These are phyloP conservation scores for Globisporangium abappressorium DNA, from an alignment of 352 stramenopile species.

Conservation along the genomic window DNA sequence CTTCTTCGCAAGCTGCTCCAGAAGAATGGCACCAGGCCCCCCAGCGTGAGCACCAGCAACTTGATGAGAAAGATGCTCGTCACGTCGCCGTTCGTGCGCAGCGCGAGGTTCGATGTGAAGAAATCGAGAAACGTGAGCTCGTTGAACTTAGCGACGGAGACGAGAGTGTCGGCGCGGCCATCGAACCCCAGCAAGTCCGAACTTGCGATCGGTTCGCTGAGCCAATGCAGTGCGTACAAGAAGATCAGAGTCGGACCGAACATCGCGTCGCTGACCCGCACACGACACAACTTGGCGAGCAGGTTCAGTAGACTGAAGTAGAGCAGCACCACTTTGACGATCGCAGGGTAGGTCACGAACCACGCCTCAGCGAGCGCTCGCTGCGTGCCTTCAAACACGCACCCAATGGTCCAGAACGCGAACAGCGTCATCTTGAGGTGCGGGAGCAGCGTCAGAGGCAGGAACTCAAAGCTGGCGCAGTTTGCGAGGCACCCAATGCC, in stretches of 20 bases:
- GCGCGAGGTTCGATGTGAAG: conserved; percentile 12
- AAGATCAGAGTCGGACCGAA: conserved; percentile 25
- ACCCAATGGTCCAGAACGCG: conserved; percentile 25
- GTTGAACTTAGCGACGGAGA: conserved; percentile 12
- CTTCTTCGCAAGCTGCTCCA: background rate
- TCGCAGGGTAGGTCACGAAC: conserved; percentile 32
- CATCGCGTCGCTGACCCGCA: conserved; percentile 24
- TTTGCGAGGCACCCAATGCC: conserved; percentile 11
- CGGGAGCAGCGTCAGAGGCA: conserved; percentile 22
- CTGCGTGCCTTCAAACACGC: conserved; percentile 25
- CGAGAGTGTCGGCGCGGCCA: background rate
- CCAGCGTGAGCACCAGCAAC: conserved; percentile 6
- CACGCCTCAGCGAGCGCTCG: conserved; percentile 20
- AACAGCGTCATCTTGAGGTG: conserved; percentile 19
- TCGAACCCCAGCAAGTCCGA: background rate
- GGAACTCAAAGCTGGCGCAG: conserved; percentile 12
- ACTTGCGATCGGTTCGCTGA: background rate
- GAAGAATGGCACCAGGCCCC: background rate
- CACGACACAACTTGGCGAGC: conserved; percentile 7
- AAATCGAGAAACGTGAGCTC: conserved; percentile 15
- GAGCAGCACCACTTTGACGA: conserved; percentile 27
- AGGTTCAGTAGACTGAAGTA: conserved; percentile 27
- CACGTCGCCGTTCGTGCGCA: conserved; percentile 17
- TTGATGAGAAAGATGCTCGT: conserved; percentile 16
- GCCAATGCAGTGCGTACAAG: conserved; percentile 17